These are phyloP conservation scores for Gilbertella persicaria DNA, from an alignment of 371 early-diverging fungal species.

Conservation along the genomic window DNA sequence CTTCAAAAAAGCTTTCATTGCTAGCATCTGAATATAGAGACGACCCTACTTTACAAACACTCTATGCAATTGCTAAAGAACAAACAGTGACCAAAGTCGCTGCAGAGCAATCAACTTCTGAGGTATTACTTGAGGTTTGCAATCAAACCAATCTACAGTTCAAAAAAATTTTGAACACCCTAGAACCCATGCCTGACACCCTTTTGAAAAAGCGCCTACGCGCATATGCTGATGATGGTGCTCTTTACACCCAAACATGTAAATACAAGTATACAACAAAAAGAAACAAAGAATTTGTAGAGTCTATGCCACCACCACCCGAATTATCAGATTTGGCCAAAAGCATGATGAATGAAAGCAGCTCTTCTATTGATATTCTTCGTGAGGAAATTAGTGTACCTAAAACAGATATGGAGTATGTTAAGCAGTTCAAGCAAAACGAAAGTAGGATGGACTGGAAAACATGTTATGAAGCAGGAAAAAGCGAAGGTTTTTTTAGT, in stretches of 20 bases:
- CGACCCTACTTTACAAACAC: constrained; percentile 13
- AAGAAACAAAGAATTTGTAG: constrained; percentile 18
- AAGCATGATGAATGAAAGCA: constrained; percentile 16
- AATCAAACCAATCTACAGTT: constrained; percentile 20
- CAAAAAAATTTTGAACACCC: constrained; percentile 17
- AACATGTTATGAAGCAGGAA: constrained; percentile 18
- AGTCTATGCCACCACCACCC: constrained; percentile 24
- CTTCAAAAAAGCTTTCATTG: constrained; percentile 17
- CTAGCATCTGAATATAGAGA: constrained; percentile 20
- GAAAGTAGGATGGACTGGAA: constrained; percentile 17
- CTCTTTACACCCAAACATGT: constrained; percentile 17
- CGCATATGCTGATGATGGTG: constrained; percentile 22
- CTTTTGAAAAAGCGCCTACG: constrained; percentile 18
- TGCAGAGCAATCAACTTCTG: constrained; percentile 15
- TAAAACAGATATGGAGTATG: constrained; percentile 23
- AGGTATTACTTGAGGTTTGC: constrained; percentile 19
- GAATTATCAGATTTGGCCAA: constrained; percentile 15
- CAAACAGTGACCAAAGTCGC: constrained; percentile 10
- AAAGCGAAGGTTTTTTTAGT: constrained; percentile 18
- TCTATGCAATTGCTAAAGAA: constrained; percentile 18
- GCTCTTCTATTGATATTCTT: constrained; percentile 17
- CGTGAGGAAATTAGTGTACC: constrained; percentile 18
- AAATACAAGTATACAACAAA: constrained; percentile 16
- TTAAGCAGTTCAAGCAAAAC: constrained; percentile 17
- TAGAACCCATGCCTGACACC: constrained; percentile 19